Evolutionary conservation across 805 yeast genomes (phyloP).

Genomic region (Hanseniaspora mollemarum): DNA sequence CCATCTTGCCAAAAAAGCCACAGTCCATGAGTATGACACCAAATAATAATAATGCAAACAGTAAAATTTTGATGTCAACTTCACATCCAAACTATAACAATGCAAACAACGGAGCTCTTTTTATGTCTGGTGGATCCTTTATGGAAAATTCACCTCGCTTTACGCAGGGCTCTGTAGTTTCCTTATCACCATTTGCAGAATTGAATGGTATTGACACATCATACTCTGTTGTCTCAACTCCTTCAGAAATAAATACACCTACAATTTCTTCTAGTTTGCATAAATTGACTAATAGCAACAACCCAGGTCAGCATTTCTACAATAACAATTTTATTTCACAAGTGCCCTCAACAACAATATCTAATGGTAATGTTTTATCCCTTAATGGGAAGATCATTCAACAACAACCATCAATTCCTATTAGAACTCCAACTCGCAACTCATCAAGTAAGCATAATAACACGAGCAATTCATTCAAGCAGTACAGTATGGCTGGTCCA

Average conservation of each 20-base stretch:
- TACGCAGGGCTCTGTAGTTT: constrained; percentile 8
- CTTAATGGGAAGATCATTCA: constrained; percentile 12
- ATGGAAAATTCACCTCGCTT: constrained; percentile 14
- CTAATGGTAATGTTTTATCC: constrained; percentile 11
- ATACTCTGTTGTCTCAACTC: constrained; percentile 12
- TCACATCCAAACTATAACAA: constrained; percentile 12
- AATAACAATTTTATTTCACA: constrained; percentile 18
- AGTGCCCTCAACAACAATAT: constrained; percentile 15
- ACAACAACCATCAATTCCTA: constrained; percentile 1
- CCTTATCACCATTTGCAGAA: constrained; percentile 6
- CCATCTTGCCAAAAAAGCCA: constrained; percentile 30
- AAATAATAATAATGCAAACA: not conserved
- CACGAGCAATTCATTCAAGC: constrained; percentile 1
- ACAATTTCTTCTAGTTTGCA: constrained; percentile 17
- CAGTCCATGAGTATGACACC: constrained; percentile 15
- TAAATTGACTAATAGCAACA: constrained; percentile 17
- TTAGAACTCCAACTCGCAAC: not conserved
- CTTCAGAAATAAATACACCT: constrained; percentile 17
- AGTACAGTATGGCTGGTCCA: not conserved
- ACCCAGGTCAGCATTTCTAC: constrained; percentile 11
- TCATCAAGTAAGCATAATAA: not conserved
- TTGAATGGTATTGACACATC: constrained; percentile 9
- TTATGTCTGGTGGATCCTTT: constrained; percentile 13
- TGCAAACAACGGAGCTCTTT: constrained; percentile 2
- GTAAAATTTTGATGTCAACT: constrained; percentile 10